Conservation (phyloP, 2,329 filamentous ascomycete species). For the Diaporthe citri region DNA sequence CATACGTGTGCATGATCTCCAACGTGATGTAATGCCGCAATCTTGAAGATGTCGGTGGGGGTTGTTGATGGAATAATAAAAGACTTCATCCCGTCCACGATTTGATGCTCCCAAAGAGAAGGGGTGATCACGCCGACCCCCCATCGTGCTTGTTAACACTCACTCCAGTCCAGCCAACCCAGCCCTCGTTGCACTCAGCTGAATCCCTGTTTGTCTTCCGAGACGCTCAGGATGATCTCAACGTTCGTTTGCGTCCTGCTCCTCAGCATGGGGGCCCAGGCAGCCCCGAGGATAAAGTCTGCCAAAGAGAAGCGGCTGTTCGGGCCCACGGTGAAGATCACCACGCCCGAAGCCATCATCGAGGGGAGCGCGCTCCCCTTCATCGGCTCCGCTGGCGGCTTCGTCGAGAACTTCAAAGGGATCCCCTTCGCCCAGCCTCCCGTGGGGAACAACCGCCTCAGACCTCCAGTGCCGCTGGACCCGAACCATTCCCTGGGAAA, state of each 20-base stretch:
- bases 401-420: conserved; percentile 77
- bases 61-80: background rate
- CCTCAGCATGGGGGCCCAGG: background rate
- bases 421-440: conserved; percentile 83
- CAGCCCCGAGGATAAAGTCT: conserved; percentile 11
- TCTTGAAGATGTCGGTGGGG: background rate
- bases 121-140: background rate
- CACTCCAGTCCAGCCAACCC: background rate
- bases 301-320: conserved; percentile 21
- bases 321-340: conserved; percentile 19
- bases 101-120: background rate
- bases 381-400: conserved; percentile 57
- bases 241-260: background rate
- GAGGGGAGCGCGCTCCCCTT: conserved; percentile 51
- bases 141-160: background rate
- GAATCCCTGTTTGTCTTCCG: background rate
- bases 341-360: background rate
- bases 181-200: background rate
- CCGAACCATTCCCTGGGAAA: conserved; percentile 67
- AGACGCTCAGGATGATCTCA: background rate
- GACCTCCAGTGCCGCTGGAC: conserved; percentile 73
- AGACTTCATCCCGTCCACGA: background rate
- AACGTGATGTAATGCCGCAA: conserved; percentile 18
- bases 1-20: conserved; percentile 15
- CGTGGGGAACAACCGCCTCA: conserved; percentile 74